Evolutionary conservation across 75 land plant species (phyloP), one percentile per base, ranked within the genome.

Genomic region (Picea sitchensis): DNA sequence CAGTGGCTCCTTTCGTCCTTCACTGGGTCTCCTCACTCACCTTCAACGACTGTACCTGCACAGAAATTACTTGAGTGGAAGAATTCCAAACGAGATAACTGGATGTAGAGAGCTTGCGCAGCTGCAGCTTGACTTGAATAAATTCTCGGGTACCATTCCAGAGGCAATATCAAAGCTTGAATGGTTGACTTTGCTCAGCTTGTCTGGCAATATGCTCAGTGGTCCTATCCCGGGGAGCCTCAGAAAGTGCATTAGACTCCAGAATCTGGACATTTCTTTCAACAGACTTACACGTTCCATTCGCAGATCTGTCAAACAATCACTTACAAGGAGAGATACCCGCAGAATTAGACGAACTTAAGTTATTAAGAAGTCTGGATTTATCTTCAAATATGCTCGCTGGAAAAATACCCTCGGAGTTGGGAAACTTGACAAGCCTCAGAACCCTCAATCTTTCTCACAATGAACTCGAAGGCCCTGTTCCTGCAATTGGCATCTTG

Each of bases 121-220:
- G 13, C 85, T 96, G 14, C 72, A 79, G 14, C 78, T 96, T 41
- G 69, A 77, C 47, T 23, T 56, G 47, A 96, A 96, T 69, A 78
- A 30, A 41, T 77, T 96, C 13, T 54, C 84, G 13, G 98, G 98
- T 54, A 80, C 79, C 36, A 89, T 95, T 75, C 91, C 95, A 23
- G 74, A 77, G 26, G 59, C 79, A 9, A 78, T 93, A 31, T 85
- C 80, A n/a, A 81, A 84, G 3, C 90, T 95, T 30, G 61, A 63
- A 47, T 79, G 56, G 36, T 90, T 93, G 58, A 56, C 81, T 15
- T 64, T 44, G 54, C 77, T 95, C 60, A 85, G 87, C 58, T 84
- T 95, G 61, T 78, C 86, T 65, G 87, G 82, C 34, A 95, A 95
- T 83, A 11, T 30, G 77, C 82, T 95, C 34, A 82, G 88, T 71